phyloP scores from a whole-genome alignment of 2,329 filamentous ascomycete genomes.

The Cryphonectria japonica region DNA sequence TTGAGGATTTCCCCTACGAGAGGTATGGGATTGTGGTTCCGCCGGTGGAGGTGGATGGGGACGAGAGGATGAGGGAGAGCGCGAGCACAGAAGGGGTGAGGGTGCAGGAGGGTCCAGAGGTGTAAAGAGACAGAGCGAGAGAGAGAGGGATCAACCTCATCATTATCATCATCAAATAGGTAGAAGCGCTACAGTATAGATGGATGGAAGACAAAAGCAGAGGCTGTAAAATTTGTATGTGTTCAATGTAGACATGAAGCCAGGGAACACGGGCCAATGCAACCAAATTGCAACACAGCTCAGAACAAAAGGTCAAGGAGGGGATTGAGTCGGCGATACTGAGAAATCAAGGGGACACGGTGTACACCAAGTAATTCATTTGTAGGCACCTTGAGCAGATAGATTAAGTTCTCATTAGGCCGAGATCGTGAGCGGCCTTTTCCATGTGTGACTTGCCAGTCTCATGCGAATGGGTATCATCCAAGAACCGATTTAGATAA shows the following conservation, averaged over 20 bases:
- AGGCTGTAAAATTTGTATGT: background rate
- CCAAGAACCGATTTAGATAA: background rate
- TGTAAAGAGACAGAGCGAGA: background rate
- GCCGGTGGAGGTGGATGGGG: conserved; percentile 46
- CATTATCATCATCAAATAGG: background rate
- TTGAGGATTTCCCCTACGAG: conserved; percentile 61
- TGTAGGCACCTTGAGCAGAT: background rate
- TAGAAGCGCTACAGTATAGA: background rate
- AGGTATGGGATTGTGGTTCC: conserved; percentile 62
- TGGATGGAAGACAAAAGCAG: background rate
- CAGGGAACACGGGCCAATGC: background rate
- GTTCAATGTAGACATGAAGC: background rate
- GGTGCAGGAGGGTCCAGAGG: conserved; percentile 26
- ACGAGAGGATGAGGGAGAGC: conserved; percentile 48
- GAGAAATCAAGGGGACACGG: background rate
- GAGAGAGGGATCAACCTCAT: background rate
- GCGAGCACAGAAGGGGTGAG: conserved; percentile 26
- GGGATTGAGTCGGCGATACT: background rate
- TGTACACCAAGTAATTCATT: background rate
- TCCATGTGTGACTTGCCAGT: conserved; percentile 4
- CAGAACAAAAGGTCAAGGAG: background rate
- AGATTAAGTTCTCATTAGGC: background rate
- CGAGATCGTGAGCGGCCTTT: background rate
- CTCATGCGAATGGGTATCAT: conserved; percentile 19
- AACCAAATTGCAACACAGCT: background rate